These are phyloP conservation scores for Teratosphaeria pseudoeucalypti DNA, from an alignment of 2,329 filamentous ascomycete species.

Conservation along the genomic window DNA sequence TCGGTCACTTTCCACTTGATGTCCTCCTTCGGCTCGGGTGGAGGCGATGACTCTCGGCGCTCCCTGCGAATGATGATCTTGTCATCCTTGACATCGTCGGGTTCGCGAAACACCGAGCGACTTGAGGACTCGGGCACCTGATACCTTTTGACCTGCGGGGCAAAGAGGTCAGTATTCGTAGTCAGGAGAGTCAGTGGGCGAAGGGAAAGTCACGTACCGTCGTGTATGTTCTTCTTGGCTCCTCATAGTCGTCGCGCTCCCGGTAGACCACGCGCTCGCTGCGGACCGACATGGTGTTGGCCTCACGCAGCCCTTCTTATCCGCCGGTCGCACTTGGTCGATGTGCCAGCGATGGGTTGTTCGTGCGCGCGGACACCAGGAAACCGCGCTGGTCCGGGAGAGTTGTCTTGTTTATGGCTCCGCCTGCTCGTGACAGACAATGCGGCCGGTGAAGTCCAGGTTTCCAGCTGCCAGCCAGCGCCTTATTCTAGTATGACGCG, in stretches of 20 bases:
- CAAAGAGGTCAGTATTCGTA: neutral
- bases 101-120: slow-evolving; percentile 21
- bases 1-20: slow-evolving; percentile 1
- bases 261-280: slow-evolving; percentile 30
- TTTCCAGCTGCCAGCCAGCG: too few species aligned
- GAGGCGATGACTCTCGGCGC: slow-evolving; percentile 11
- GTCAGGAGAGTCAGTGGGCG: neutral
- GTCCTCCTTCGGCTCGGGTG: slow-evolving; percentile 1
- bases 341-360: neutral
- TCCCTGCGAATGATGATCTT: slow-evolving; percentile 40
- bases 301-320: neutral
- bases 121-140: slow-evolving; percentile 38
- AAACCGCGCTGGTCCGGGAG: too few species aligned
- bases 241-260: slow-evolving; percentile 33
- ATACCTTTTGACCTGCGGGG: slow-evolving; percentile 45
- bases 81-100: slow-evolving; percentile 30
- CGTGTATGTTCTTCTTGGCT: slow-evolving; percentile 36
- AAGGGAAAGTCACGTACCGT: neutral
- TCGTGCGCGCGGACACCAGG: too few species aligned
- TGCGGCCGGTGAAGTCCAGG: too few species aligned
- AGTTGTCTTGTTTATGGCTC: too few species aligned
- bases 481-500: too few species aligned
- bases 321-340: neutral
- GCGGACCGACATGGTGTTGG: slow-evolving; percentile 27
- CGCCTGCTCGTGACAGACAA: too few species aligned